Conservation (phyloP, 345 rosid species). For the Eucalyptus rudis region DNA sequence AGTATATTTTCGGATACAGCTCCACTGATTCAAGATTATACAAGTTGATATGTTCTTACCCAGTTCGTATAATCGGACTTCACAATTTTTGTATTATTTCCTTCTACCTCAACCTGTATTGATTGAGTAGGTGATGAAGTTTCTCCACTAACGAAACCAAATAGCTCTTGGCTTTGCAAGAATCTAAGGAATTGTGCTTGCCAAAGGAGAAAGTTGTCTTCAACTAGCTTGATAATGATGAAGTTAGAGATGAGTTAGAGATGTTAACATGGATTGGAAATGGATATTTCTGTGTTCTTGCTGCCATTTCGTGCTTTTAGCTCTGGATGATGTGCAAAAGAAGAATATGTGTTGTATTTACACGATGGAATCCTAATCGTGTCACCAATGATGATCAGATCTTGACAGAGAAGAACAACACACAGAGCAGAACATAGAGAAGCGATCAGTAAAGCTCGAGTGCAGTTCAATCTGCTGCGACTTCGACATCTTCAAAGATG, state of each 20-base stretch:
- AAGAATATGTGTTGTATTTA: too few species aligned
- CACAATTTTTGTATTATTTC: too few species aligned
- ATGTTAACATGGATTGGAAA: too few species aligned
- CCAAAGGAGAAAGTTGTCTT: neutral
- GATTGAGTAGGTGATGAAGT: too few species aligned
- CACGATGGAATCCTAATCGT: too few species aligned
- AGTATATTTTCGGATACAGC: neutral
- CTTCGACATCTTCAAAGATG: too few species aligned
- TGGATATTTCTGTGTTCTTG: too few species aligned
- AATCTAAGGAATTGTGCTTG: neutral
- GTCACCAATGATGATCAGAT: too few species aligned
- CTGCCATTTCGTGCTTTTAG: too few species aligned
- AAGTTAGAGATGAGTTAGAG: neutral
- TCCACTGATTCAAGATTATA: neutral
- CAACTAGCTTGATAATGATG: accelerated
- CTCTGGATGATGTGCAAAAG: too few species aligned
- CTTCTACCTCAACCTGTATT: neutral
- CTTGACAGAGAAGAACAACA: too few species aligned
- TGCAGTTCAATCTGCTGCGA: accelerated
- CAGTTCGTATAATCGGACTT: accelerated
- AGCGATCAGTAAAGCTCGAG: too few species aligned
- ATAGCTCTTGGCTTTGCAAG: neutral
- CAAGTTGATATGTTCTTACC: neutral
- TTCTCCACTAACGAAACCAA: neutral
- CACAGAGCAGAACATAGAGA: accelerated